Conservation (phyloP, 2,329 filamentous ascomycete genomes). For the Thelonectria olida region DNA sequence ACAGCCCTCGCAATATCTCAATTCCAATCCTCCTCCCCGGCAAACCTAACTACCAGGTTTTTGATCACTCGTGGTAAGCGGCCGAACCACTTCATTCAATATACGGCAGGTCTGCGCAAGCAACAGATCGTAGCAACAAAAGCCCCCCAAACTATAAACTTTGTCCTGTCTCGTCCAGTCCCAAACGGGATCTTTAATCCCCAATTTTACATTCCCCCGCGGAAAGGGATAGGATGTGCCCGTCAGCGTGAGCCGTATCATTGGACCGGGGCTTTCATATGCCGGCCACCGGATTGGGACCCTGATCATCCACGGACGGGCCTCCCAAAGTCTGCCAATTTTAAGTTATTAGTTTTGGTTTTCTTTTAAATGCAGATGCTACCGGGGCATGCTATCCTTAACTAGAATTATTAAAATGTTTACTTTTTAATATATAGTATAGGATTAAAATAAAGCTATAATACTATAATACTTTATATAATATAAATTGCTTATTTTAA, state of each 20-base stretch:
- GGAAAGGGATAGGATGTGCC: background rate
- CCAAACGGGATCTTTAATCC: too few species aligned
- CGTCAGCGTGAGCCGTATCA: background rate
- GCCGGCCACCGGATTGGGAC: conserved; percentile 1
- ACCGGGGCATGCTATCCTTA: too few species aligned
- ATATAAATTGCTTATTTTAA: too few species aligned
- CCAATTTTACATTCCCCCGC: too few species aligned
- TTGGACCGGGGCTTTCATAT: conserved; percentile 11
- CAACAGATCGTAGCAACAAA: too few species aligned
- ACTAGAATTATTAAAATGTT: conserved; percentile 31
- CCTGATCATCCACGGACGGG: conserved; percentile 24
- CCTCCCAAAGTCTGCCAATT: conserved; percentile 27
- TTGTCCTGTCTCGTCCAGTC: too few species aligned
- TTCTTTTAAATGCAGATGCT: too few species aligned
- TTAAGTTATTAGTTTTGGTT: too few species aligned
- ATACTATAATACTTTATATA: background rate
- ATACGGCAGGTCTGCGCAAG: too few species aligned
- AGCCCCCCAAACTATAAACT: too few species aligned
- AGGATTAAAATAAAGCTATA: background rate
- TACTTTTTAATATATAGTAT: conserved; percentile 27
- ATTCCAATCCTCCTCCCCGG: too few species aligned
- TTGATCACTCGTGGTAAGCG: background rate
- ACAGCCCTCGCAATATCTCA: background rate
- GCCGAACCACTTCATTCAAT: background rate
- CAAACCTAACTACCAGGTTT: background rate